phyloP scores from a whole-genome alignment of 2,329 filamentous ascomycete species.

The Ophiostoma sp. region DNA sequence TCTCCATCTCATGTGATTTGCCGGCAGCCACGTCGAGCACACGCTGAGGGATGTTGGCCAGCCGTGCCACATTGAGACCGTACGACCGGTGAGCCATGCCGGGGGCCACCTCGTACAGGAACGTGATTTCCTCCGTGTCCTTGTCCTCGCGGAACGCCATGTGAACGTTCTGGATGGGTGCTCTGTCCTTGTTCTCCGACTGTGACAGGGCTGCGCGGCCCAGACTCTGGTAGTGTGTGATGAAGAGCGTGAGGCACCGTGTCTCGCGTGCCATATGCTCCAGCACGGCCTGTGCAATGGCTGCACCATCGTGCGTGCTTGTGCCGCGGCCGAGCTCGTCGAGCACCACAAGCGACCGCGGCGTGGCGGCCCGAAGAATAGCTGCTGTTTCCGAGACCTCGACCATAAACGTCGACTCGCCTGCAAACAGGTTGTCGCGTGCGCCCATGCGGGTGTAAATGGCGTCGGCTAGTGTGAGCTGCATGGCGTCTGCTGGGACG shows the following conservation, averaged over 20 bases:
- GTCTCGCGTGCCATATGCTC: constrained; percentile 73
- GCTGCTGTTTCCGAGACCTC: constrained; percentile 88
- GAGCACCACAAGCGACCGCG: constrained; percentile 78
- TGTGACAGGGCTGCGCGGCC: constrained; percentile 39
- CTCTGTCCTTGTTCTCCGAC: constrained; percentile 58
- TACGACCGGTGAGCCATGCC: constrained; percentile 93
- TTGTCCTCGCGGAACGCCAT: constrained; percentile 66
- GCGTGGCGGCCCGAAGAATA: constrained; percentile 83
- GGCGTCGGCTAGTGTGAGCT: constrained; percentile 78
- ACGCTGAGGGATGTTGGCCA: constrained; percentile 72
- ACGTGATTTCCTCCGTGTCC: constrained; percentile 66
- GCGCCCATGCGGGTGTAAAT: constrained; percentile 96
- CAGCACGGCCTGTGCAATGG: constrained; percentile 88
- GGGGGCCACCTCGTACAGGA: constrained; percentile 85
- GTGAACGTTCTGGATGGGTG: constrained; percentile 70
- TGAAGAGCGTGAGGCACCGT: constrained; percentile 80
- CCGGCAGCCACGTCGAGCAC: constrained; percentile 73
- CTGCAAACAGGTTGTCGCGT: constrained; percentile 90
- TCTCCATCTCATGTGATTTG: constrained; percentile 77
- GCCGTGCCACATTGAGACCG: constrained; percentile 82
- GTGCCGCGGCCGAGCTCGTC: constrained; percentile 94
- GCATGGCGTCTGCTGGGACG: constrained; percentile 71
- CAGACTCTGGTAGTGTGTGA: constrained; percentile 94
- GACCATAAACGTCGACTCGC: constrained; percentile 97
- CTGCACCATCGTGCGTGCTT: constrained; percentile 90